Conservation (phyloP, 2,329 filamentous ascomycete genomes). For the Penicillium sp. region DNA sequence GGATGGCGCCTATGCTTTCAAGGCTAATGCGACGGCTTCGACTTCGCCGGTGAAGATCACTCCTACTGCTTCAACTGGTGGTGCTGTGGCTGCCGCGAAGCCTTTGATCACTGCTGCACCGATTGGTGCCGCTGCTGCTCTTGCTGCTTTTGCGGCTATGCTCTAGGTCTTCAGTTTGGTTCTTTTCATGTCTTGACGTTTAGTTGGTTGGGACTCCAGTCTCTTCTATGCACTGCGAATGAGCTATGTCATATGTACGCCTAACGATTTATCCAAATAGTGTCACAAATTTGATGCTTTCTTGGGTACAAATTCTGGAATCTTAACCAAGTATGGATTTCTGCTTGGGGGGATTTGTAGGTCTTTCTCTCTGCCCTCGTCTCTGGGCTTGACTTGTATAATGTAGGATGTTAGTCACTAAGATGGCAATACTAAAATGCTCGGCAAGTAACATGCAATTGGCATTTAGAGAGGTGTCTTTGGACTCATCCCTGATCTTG, state of each 20-base stretch:
- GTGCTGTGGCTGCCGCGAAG: neutral
- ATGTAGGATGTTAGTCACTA: neutral
- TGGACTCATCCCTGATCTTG: too few relatives aligned
- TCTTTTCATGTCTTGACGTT: neutral
- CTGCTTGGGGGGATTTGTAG: neutral
- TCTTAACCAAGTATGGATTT: neutral
- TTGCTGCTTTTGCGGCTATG: slow-evolving; percentile 8
- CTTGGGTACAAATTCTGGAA: neutral
- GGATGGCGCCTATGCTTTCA: neutral
- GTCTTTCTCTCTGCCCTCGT: neutral
- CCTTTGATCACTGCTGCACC: slow-evolving; percentile 4
- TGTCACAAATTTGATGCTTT: neutral
- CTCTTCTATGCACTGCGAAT: neutral
- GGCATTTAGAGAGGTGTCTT: too few relatives aligned
- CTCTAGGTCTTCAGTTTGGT: neutral
- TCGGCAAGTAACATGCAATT: too few relatives aligned
- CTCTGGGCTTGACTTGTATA: neutral
- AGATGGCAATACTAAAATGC: neutral
- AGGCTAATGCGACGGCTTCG: slow-evolving; percentile 6
- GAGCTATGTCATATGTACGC: neutral
- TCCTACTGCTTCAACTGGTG: neutral
- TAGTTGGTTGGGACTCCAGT: neutral
- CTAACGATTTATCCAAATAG: neutral
- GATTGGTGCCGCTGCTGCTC: slow-evolving; percentile 6
- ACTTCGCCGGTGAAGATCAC: neutral